Conservation (phyloP, 2,329 filamentous ascomycete species). For the Aspergillus fructus region DNA sequence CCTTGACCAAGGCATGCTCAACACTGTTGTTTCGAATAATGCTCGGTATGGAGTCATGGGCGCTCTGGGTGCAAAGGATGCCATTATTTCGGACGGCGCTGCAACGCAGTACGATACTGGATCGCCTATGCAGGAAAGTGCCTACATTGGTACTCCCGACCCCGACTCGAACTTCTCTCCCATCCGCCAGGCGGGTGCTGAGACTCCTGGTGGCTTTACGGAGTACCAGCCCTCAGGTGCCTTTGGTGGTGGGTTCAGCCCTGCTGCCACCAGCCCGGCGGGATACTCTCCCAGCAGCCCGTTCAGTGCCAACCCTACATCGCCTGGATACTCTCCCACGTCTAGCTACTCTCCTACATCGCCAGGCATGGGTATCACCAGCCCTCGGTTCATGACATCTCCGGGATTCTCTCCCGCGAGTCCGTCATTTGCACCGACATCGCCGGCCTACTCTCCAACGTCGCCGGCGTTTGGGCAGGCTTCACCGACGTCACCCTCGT, state of each 20-base stretch:
- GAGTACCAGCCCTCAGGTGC: constrained; percentile 70
- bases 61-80: constrained; percentile 73
- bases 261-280: constrained; percentile 65
- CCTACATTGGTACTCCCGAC: constrained; percentile 62
- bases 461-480: constrained; percentile 67
- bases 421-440: constrained; percentile 55
- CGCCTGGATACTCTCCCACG: constrained; percentile 64
- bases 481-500: constrained; percentile 61
- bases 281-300: constrained; percentile 69
- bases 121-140: constrained; percentile 62
- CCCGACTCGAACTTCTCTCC: constrained; percentile 68
- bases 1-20: constrained; percentile 91
- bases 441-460: constrained; percentile 72
- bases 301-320: constrained; percentile 70
- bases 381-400: constrained; percentile 55
- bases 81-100: constrained; percentile 71
- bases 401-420: constrained; percentile 56
- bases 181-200: constrained; percentile 67
- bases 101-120: constrained; percentile 87
- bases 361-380: constrained; percentile 61
- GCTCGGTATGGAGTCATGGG: constrained; percentile 79
- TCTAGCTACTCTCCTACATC: constrained; percentile 73
- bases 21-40: constrained; percentile 92
- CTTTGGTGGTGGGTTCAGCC: constrained; percentile 61
- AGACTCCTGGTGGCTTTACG: constrained; percentile 57